phyloP scores from a whole-genome alignment of 352 stramenopile species.

The Phytophthora idaei region DNA sequence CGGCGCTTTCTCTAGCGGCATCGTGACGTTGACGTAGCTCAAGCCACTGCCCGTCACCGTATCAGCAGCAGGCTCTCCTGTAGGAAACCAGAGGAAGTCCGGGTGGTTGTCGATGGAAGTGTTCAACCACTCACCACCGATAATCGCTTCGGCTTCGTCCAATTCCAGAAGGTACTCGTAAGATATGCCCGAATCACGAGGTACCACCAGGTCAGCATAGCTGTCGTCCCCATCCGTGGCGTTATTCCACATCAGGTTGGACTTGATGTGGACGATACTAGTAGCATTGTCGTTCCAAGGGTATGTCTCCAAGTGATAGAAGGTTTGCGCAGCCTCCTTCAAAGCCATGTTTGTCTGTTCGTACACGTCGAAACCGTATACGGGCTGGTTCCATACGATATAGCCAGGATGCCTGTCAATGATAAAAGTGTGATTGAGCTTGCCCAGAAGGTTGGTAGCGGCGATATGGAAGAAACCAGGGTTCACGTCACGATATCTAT shows the following conservation, averaged over 20 bases:
- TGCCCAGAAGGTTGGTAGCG: constrained; percentile 41
- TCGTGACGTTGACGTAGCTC: neutral
- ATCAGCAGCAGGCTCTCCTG: neutral
- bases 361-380: constrained; percentile 40
- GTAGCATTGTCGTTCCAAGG: constrained; percentile 2
- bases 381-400: constrained; percentile 55
- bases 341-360: constrained; percentile 29
- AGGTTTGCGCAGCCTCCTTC: constrained; percentile 18
- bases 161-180: constrained; percentile 1
- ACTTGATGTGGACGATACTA: neutral
- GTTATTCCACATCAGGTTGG: neutral
- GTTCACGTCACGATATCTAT: constrained; percentile 41
- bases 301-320: neutral
- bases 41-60: neutral
- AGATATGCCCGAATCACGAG: neutral
- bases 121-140: neutral
- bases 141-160: neutral
- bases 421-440: constrained; percentile 40
- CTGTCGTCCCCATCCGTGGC: neutral
- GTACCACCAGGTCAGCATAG: neutral
- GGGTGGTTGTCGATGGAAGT: neutral
- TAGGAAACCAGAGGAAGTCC: neutral
- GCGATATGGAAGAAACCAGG: constrained; percentile 46
- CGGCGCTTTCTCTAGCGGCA: neutral
- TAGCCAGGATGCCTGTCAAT: constrained; percentile 34